Conservation (phyloP, 805 yeast genomes). For the Starmerella vitae region DNA sequence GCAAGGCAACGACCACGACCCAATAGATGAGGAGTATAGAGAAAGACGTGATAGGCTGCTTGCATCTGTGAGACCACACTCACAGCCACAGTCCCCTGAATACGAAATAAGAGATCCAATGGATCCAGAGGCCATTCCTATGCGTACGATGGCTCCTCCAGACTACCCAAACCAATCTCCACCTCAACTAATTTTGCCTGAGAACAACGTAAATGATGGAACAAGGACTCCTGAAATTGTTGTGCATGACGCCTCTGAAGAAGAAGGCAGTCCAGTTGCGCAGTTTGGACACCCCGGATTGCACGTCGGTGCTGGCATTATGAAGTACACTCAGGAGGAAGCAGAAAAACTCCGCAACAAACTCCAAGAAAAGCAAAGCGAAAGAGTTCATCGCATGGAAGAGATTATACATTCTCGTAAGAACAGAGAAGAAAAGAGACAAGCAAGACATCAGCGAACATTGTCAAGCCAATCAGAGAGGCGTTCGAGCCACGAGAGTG, state of each 20-base stretch:
- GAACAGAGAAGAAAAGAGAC: background rate
- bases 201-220: background rate
- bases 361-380: conserved; percentile 2
- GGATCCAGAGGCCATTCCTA: conserved; percentile 11
- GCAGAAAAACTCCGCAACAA: conserved; percentile 4
- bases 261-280: too few relatives aligned
- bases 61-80: conserved; percentile 5
- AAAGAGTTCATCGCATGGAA: conserved; percentile 3
- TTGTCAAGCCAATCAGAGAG: background rate
- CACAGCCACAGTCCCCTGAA: conserved; percentile 11
- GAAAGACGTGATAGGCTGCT: conserved; percentile 17
- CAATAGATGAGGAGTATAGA: conserved; percentile 18
- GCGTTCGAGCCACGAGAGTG: background rate
- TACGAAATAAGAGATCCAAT: conserved; percentile 3
- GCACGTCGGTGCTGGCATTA: background rate
- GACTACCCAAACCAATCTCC: background rate
- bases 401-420: conserved; percentile 1
- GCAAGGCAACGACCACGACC: conserved; percentile 11
- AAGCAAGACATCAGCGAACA: background rate
- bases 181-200: background rate
- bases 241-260: background rate
- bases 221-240: background rate
- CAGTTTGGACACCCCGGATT: background rate
- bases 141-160: conserved; percentile 2
- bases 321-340: background rate